phyloP scores from a whole-genome alignment of 768 basidiomycete species.

The Strobilomyces echinocephalus region DNA sequence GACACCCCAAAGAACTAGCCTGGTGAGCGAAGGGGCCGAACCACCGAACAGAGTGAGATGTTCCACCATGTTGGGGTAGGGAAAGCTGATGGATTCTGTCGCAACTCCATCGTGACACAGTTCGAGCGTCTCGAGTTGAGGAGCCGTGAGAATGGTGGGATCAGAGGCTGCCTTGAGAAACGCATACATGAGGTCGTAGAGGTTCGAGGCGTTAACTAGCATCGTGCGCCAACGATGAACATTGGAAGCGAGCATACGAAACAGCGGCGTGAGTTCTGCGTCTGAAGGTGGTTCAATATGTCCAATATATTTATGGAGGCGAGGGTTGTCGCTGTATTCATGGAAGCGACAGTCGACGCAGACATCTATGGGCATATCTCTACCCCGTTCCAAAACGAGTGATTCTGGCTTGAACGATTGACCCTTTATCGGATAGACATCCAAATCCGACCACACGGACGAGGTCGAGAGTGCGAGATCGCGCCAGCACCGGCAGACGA shows the following conservation, averaged over 20 bases:
- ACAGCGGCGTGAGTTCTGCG: not conserved
- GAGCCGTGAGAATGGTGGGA: not conserved
- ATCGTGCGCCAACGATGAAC: conserved; percentile 51
- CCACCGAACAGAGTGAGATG: conserved; percentile 26
- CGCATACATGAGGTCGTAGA: not conserved
- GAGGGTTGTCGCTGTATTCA: conserved; percentile 18
- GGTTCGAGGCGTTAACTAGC: conserved; percentile 11
- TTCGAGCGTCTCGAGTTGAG: not conserved
- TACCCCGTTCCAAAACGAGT: conserved; percentile 50
- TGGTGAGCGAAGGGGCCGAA: conserved; percentile 46
- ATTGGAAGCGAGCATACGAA: conserved; percentile 43
- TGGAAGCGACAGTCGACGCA: conserved; percentile 40
- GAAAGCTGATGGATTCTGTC: not conserved
- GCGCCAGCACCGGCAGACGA: conserved; percentile 52
- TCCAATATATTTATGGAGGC: conserved; percentile 19
- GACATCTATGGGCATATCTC: conserved; percentile 51
- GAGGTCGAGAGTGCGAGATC: conserved; percentile 47
- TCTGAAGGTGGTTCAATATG: conserved; percentile 8
- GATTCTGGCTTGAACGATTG: conserved; percentile 42
- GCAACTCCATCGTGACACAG: not conserved
- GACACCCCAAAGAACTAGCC: conserved; percentile 27
- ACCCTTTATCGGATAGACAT: conserved; percentile 18
- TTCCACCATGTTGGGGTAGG: not conserved
- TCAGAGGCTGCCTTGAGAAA: not conserved
- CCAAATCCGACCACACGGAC: conserved; percentile 50